Evolutionary conservation across 202 grass and related monocot genomes (phyloP).

Genomic region (Hordeum pubiflorum): DNA sequence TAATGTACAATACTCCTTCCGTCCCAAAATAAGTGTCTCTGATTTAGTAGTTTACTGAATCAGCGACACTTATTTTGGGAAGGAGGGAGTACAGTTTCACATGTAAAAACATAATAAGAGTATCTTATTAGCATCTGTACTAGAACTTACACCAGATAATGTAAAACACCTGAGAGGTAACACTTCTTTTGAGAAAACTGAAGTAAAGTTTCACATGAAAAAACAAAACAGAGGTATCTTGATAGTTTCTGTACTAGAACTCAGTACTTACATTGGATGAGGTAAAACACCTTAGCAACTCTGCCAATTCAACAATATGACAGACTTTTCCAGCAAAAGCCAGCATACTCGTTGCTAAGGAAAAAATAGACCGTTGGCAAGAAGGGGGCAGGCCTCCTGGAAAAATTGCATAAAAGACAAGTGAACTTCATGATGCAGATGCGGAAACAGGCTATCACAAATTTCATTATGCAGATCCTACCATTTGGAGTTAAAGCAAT

Average conservation of each 20-base stretch:
- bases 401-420: conserved; percentile 10
- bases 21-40: too few relatives aligned
- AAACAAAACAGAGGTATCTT: conserved; percentile 14
- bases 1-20: too few relatives aligned
- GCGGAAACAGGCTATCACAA: conserved; percentile 1
- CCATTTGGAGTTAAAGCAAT: conserved; percentile 53
- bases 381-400: conserved; percentile 59
- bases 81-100: not conserved
- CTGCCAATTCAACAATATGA: conserved; percentile 58
- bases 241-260: not conserved
- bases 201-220: not conserved
- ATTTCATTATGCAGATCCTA: conserved; percentile 28
- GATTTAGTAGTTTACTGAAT: too few relatives aligned
- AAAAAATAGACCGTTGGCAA: conserved; percentile 71
- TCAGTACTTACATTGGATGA: conserved; percentile 59
- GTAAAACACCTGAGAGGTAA: not conserved
- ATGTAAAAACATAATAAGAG: not conserved
- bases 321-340: conserved; percentile 78
- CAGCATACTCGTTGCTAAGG: conserved; percentile 64
- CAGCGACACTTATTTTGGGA: too few relatives aligned
- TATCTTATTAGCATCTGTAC: not conserved
- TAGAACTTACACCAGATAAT: not conserved
- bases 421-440: conserved; percentile 4
- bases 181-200: not conserved
- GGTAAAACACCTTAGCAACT: conserved; percentile 45